Evolutionary conservation across 2,329 filamentous ascomycete species (phyloP).

Genomic region (Calonectria pseudoreteaudii): DNA sequence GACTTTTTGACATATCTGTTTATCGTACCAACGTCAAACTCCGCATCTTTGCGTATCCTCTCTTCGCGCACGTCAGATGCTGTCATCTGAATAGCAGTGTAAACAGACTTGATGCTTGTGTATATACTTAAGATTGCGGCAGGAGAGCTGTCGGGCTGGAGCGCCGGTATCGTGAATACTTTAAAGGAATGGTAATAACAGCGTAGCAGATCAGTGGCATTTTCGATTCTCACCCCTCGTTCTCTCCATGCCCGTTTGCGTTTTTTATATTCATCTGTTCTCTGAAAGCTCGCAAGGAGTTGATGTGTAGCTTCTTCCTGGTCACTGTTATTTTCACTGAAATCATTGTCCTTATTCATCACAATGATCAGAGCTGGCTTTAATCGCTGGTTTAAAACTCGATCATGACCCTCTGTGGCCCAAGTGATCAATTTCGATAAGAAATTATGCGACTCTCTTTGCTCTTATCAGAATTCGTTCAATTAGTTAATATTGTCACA

Average conservation of each 20-base stretch:
- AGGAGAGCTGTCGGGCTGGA: background rate
- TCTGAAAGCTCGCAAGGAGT: conserved; percentile 4
- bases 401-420: conserved; percentile 26
- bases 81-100: background rate
- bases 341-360: conserved; percentile 18
- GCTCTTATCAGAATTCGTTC: background rate
- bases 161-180: conserved; percentile 12
- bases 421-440: conserved; percentile 16
- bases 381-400: conserved; percentile 14
- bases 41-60: background rate
- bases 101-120: background rate
- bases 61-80: background rate
- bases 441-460: background rate
- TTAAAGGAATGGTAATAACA: conserved; percentile 28
- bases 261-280: background rate
- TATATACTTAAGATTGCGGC: background rate
- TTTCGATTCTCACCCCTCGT: background rate
- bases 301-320: background rate
- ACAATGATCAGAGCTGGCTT: conserved; percentile 27
- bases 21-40: conserved; percentile 16
- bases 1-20: conserved; percentile 14
- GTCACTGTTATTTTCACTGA: background rate
- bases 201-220: background rate
- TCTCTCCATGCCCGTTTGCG: background rate
- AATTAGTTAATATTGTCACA: too few relatives aligned